A percentile compares a stretch with the other conserved stretches of the same genome.
Conservation (phyloP, 768 basidiomycete genomes). For the Phylloporus rhodoxanthus region DNA sequence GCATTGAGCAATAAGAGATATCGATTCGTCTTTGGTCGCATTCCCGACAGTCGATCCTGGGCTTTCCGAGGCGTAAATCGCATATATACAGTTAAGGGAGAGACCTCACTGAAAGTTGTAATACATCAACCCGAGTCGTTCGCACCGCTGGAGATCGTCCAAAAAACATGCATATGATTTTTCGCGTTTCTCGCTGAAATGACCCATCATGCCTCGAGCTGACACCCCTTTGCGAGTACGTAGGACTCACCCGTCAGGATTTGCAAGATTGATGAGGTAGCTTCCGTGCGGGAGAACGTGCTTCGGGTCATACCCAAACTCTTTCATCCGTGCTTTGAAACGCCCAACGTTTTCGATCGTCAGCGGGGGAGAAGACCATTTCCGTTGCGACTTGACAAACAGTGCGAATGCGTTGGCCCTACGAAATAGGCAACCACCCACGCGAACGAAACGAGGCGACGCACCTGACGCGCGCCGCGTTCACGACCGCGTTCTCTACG, state of each 20-base stretch:
- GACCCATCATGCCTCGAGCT: not conserved
- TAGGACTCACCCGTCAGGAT: constrained; percentile 61
- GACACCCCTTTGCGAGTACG: not conserved
- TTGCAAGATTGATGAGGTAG: constrained; percentile 81
- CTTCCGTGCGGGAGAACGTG: constrained; percentile 78
- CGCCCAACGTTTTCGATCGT: constrained; percentile 43
- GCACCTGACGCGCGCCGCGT: constrained; percentile 70
- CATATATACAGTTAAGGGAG: not conserved
- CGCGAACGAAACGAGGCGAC: not conserved
- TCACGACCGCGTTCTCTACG: constrained; percentile 63
- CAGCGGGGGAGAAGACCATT: constrained; percentile 67
- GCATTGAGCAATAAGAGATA: constrained; percentile 60
- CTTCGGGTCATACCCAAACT: constrained; percentile 54
- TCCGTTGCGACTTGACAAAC: constrained; percentile 79
- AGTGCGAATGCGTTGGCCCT: constrained; percentile 82
- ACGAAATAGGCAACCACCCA: not conserved
- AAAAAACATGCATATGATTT: constrained; percentile 77
- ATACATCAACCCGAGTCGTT: constrained; percentile 61
- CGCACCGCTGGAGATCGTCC: constrained; percentile 76
- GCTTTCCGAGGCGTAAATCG: constrained; percentile 31
- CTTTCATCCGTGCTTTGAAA: constrained; percentile 58
- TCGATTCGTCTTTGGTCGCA: constrained; percentile 53
- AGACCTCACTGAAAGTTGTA: constrained; percentile 82
- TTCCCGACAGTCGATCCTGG: constrained; percentile 81
- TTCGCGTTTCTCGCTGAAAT: constrained; percentile 51